These are phyloP conservation scores for Melanopsichium pennsylvanicum DNA, from an alignment of 1,284 basidiomycete genomes.

Conservation along the genomic window DNA sequence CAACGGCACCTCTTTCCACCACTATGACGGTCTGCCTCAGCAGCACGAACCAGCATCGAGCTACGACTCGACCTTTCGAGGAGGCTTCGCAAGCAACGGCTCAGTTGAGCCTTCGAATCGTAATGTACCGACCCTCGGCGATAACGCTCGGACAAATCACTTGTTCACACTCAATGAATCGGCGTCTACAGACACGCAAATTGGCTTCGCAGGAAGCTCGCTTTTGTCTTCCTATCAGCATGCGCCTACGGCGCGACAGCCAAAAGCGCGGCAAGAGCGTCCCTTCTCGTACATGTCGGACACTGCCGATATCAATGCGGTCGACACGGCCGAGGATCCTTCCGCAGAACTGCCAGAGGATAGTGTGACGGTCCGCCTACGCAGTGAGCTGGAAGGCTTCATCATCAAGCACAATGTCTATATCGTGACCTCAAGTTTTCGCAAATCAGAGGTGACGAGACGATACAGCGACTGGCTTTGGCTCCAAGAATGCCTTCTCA, in stretches of 20 bases:
- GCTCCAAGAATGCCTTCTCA: constrained; percentile 46
- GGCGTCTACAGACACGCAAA: background rate
- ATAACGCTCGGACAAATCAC: constrained; percentile 2
- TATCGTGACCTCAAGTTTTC: constrained; percentile 35
- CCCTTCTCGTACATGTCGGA: constrained; percentile 47
- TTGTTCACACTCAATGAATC: constrained; percentile 16
- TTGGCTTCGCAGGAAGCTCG: background rate
- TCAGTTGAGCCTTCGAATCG: constrained; percentile 7
- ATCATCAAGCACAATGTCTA: constrained; percentile 52
- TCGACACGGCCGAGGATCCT: constrained; percentile 29
- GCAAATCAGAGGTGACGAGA: constrained; percentile 35
- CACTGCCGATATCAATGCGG: constrained; percentile 30
- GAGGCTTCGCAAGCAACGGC: constrained; percentile 28
- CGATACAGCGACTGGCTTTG: constrained; percentile 55
- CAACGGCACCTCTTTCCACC: constrained; percentile 5
- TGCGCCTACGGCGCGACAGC: constrained; percentile 6
- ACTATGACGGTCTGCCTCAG: constrained; percentile 27
- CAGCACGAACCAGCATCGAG: constrained; percentile 11
- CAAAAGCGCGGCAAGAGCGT: constrained; percentile 15
- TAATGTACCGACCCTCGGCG: background rate
- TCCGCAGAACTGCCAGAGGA: constrained; percentile 36
- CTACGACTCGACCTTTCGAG: constrained; percentile 25
- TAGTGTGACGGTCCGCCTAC: constrained; percentile 33
- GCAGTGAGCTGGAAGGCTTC: constrained; percentile 42
- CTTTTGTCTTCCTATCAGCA: background rate